These are phyloP conservation scores for Monotropa hypopitys DNA, from an alignment of 179 eudicot genomes.

Conservation along the genomic window DNA sequence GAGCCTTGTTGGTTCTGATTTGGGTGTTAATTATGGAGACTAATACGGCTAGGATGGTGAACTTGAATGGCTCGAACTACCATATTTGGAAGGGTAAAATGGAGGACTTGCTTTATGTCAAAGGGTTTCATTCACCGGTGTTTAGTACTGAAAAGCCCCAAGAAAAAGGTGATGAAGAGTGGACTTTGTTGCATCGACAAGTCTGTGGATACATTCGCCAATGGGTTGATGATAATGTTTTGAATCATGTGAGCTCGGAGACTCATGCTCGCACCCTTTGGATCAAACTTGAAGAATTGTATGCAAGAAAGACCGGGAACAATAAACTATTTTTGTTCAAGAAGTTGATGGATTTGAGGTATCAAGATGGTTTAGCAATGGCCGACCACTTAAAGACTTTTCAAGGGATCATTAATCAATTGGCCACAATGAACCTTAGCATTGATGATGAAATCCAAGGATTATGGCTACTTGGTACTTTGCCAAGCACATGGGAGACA, in stretches of 20 bases:
- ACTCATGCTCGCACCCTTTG: conserved; percentile 4
- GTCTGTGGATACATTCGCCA: conserved; percentile 9
- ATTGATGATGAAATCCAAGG: not conserved
- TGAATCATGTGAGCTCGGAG: conserved; percentile 7
- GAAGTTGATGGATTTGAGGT: conserved; percentile 7
- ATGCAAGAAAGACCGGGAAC: not conserved
- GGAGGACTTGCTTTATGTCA: not conserved
- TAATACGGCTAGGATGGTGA: not conserved
- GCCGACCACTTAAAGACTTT: conserved; percentile 9
- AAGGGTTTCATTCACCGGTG: not conserved
- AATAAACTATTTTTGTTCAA: conserved; percentile 11
- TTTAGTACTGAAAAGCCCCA: not conserved
- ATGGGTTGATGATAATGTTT: conserved; percentile 18
- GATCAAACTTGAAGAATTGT: conserved; percentile 9
- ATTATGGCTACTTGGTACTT: not conserved
- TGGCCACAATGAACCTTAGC: not conserved
- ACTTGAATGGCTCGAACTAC: not conserved
- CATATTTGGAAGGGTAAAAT: not conserved
- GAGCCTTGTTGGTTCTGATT: too few species aligned
- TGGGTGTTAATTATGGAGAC: not conserved
- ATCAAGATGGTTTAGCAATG: conserved; percentile 6
- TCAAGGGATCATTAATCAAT: not conserved
- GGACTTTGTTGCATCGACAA: conserved; percentile 8
- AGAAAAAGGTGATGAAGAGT: conserved; percentile 3
- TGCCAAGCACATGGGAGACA: not conserved